A percentile compares a stretch with the other conserved stretches of the same genome.
Conservation (phyloP, 192 early-diverging fungal genomes). For the Umbelopsis vinacea region DNA sequence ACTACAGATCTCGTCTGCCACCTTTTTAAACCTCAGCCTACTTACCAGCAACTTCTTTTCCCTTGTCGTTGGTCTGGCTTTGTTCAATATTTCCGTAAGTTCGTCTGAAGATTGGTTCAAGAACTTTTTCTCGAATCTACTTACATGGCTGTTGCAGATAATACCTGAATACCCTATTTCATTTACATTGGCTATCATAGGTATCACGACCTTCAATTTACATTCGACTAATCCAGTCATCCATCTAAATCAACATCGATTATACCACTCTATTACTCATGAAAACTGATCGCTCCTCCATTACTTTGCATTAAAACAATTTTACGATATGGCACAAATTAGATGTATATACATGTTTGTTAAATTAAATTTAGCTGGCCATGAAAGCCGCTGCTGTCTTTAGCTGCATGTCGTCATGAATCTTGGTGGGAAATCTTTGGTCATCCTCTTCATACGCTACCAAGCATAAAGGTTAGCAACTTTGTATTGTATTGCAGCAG, state of each 20-base stretch:
- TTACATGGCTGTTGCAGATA: conserved; percentile 19
- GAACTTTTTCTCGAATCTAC: too few relatives aligned
- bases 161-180: conserved; percentile 36
- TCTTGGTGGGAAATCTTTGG: neutral
- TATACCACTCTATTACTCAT: conserved; percentile 14
- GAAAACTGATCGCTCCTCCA: neutral
- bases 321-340: too few relatives aligned
- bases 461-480: neutral
- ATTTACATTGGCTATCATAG: conserved; percentile 28
- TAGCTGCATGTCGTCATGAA: neutral
- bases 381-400: neutral
- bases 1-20: conserved; percentile 28
- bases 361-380: neutral
- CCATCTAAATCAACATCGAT: neutral
- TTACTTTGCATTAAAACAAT: too few relatives aligned
- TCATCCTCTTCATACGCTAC: neutral
- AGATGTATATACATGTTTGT: too few relatives aligned
- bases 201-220: conserved; percentile 25
- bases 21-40: conserved; percentile 36
- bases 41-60: conserved; percentile 42
- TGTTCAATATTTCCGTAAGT: conserved; percentile 13
- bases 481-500: neutral
- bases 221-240: neutral
- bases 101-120: too few relatives aligned
- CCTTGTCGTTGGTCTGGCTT: conserved; percentile 28